Evolutionary conservation across 768 basidiomycete genomes (phyloP).

Genomic region (Favolaschia claudopus): DNA sequence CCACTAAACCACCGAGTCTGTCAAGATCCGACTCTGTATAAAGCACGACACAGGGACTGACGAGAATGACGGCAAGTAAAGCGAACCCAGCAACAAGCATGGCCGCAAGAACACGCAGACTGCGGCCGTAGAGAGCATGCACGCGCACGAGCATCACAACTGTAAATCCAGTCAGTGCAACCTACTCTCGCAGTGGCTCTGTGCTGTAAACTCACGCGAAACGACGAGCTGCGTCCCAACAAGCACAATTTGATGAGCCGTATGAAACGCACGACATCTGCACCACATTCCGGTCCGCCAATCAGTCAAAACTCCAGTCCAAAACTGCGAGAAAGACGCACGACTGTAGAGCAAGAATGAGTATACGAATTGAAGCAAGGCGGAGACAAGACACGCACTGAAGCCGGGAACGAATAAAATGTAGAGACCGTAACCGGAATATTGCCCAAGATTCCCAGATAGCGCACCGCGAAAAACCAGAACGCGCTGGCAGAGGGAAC

Average conservation of each 20-base stretch:
- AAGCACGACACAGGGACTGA: neutral
- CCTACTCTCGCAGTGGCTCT: too few species aligned
- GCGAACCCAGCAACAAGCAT: too few species aligned
- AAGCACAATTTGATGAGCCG: slow-evolving; percentile 6
- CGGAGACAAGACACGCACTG: too few species aligned
- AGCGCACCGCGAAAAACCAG: slow-evolving; percentile 14
- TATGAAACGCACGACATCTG: slow-evolving; percentile 8
- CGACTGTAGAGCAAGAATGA: too few species aligned
- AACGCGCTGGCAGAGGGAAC: neutral
- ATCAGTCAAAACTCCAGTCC: neutral
- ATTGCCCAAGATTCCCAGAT: slow-evolving; percentile 5
- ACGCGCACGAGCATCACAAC: slow-evolving; percentile 39
- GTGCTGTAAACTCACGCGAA: neutral
- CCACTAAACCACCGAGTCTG: too few species aligned
- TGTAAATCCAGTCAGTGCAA: too few species aligned
- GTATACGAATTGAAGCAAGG: too few species aligned
- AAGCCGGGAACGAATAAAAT: neutral
- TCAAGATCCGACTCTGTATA: too few species aligned
- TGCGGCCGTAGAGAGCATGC: slow-evolving; percentile 40
- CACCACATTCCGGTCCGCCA: neutral
- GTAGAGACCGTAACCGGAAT: slow-evolving; percentile 8
- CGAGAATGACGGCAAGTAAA: neutral
- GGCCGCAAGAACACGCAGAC: slow-evolving; percentile 34
- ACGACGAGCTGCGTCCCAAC: slow-evolving; percentile 13
- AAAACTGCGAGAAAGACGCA: too few species aligned